Conservation (phyloP, 2,329 filamentous ascomycete species). For the Colletotrichum gloeosporioides region DNA sequence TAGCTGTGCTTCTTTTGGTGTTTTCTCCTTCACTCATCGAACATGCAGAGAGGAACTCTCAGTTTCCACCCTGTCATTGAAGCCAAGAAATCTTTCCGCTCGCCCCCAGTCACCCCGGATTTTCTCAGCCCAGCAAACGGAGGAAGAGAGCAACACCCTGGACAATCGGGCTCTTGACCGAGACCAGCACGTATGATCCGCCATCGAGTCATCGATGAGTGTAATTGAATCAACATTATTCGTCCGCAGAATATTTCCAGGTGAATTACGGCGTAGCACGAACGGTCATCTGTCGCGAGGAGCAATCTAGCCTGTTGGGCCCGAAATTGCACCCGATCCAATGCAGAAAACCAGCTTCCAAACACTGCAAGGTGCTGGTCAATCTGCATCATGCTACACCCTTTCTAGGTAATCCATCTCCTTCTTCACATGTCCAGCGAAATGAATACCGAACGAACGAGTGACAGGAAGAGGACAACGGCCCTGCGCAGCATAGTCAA, state of each 20-base stretch:
- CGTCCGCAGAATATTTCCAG: neutral
- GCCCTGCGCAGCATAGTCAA: neutral
- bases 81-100: neutral
- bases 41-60: neutral
- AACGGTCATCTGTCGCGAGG: neutral
- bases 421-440: constrained; percentile 13
- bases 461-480: neutral
- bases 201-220: neutral
- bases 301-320: neutral
- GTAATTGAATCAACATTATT: neutral
- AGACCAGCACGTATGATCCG: neutral
- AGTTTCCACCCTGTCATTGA: neutral
- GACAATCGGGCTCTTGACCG: neutral
- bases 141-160: neutral
- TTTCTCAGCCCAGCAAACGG: neutral
- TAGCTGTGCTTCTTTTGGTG: neutral
- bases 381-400: neutral
- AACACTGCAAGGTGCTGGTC: neutral
- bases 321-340: neutral
- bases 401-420: constrained; percentile 2
- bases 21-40: neutral
- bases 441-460: neutral
- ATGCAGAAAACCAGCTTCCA: neutral
- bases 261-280: neutral
- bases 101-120: constrained; percentile 4